Percentiles rank a stretch among this genome's conserved stretches.
These are phyloP conservation scores for Blastobotrys niveus DNA, from an alignment of 1,139 yeast species.

Conservation along the genomic window DNA sequence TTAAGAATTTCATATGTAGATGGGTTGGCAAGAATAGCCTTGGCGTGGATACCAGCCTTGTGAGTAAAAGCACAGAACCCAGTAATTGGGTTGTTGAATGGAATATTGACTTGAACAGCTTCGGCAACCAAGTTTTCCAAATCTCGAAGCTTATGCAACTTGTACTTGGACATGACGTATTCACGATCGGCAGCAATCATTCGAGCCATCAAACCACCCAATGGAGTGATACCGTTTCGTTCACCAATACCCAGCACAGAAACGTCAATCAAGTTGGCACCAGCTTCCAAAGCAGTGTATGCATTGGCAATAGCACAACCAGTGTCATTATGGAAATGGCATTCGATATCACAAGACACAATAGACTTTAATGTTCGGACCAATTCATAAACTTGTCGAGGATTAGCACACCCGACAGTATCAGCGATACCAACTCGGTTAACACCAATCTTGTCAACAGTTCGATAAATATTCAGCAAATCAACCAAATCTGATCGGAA, in stretches of 20 bases:
- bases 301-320: slow-evolving; percentile 99
- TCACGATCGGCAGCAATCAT: slow-evolving; percentile 99
- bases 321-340: slow-evolving; percentile 98
- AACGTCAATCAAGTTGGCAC: slow-evolving; percentile 92
- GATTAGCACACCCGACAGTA: slow-evolving; percentile 98
- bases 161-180: slow-evolving; percentile 90
- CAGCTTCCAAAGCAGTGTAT: slow-evolving; percentile 96
- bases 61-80: slow-evolving; percentile 99
- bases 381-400: slow-evolving; percentile 96
- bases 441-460: slow-evolving; percentile 96
- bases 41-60: slow-evolving; percentile 99
- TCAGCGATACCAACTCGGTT: slow-evolving; percentile 99
- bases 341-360: slow-evolving; percentile 94
- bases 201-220: slow-evolving; percentile 98
- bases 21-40: slow-evolving; percentile 97
- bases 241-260: slow-evolving; percentile 98
- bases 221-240: slow-evolving; percentile 96
- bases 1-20: slow-evolving; percentile 94
- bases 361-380: slow-evolving; percentile 90
- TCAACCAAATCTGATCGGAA: slow-evolving; percentile 97
- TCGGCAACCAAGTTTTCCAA: slow-evolving; percentile 94
- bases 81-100: slow-evolving; percentile 97
- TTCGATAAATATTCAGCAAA: slow-evolving; percentile 87
- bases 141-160: slow-evolving; percentile 92
- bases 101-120: slow-evolving; percentile 93